These are phyloP conservation scores for Coniella vitis DNA, from an alignment of 2,329 filamentous ascomycete species.

Conservation along the genomic window DNA sequence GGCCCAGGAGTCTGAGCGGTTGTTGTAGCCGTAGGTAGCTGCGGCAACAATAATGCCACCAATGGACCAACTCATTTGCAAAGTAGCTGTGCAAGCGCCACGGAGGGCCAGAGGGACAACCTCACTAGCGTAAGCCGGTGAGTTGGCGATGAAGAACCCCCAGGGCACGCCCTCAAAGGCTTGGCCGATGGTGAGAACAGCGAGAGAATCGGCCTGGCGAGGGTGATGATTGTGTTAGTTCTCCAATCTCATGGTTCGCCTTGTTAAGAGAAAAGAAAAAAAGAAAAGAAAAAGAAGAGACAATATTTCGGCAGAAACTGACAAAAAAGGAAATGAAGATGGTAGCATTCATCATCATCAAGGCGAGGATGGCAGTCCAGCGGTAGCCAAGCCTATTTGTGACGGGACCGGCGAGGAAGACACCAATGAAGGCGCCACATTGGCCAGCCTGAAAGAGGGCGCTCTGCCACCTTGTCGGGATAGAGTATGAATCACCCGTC, in stretches of 20 bases:
- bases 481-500: conserved; percentile 26
- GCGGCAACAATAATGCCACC: conserved; percentile 54
- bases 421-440: conserved; percentile 53
- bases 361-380: conserved; percentile 46
- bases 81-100: conserved; percentile 52
- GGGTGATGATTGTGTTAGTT: too few species aligned
- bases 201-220: conserved; percentile 28
- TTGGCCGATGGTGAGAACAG: conserved; percentile 45
- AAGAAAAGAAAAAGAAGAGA: too few species aligned
- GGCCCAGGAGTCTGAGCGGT: conserved; percentile 23
- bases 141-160: conserved; percentile 61
- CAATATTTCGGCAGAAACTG: background rate
- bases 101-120: conserved; percentile 53
- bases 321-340: conserved; percentile 46
- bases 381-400: conserved; percentile 54
- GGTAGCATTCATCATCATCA: conserved; percentile 51
- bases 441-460: conserved; percentile 49
- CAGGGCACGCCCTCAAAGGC: conserved; percentile 56
- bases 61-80: conserved; percentile 62
- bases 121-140: conserved; percentile 56
- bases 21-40: conserved; percentile 48
- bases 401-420: conserved; percentile 52
- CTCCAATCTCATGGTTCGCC: too few species aligned
- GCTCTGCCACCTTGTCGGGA: conserved; percentile 50
- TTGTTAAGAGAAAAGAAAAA: background rate